Evolutionary conservation across 2,329 filamentous ascomycete genomes (phyloP).

Genomic region (Eurotiales sp.): DNA sequence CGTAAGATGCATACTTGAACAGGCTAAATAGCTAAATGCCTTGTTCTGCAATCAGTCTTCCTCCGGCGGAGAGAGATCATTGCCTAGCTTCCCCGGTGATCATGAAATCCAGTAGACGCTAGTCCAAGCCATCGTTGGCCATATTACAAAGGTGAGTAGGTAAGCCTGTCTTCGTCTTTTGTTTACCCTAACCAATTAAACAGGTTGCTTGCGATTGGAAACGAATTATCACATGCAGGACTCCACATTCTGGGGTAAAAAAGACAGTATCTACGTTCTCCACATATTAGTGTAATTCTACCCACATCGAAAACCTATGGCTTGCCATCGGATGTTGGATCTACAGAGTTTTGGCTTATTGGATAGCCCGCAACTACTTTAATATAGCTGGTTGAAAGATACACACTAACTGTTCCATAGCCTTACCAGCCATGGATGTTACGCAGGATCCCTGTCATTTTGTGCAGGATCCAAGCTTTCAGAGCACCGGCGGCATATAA

Average conservation of each 20-base stretch:
- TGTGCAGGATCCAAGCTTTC: neutral
- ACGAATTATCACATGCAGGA: neutral
- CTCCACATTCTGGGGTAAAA: constrained; percentile 5
- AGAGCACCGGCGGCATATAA: too few species aligned
- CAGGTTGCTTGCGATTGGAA: too few species aligned
- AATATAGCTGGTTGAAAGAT: neutral
- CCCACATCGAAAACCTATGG: neutral
- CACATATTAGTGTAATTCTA: neutral
- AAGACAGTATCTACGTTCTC: neutral
- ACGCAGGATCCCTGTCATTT: neutral
- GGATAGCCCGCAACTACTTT: neutral
- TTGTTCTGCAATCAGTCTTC: too few species aligned
- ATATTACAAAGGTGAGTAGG: too few species aligned
- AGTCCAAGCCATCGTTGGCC: too few species aligned
- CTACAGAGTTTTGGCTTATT: neutral
- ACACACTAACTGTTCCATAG: neutral
- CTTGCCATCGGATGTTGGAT: neutral
- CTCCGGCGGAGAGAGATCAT: too few species aligned
- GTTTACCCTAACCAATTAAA: too few species aligned
- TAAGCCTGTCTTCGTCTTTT: too few species aligned
- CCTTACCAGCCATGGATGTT: neutral
- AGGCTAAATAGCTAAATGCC: neutral
- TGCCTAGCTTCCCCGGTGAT: too few species aligned
- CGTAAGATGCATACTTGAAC: neutral
- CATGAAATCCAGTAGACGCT: too few species aligned